A percentile compares a stretch with the other conserved stretches of the same genome.
Conservation (phyloP, 164 flowering plant species). For the Vitis amurensis region DNA sequence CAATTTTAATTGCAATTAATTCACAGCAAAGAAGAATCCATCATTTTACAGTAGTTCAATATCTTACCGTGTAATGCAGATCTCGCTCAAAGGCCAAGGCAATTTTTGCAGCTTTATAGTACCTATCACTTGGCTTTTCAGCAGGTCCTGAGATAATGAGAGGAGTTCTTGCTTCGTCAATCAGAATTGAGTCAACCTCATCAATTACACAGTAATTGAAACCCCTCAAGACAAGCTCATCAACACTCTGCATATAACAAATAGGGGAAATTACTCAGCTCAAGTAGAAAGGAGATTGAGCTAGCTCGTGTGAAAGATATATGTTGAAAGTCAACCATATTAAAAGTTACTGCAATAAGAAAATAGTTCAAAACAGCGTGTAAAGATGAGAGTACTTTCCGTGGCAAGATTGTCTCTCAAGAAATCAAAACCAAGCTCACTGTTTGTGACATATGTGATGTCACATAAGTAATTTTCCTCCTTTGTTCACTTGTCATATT, state of each 20-base stretch:
- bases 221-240: conserved; percentile 87
- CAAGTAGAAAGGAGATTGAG: not conserved
- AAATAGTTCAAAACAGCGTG: not conserved
- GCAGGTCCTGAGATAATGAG: conserved; percentile 98
- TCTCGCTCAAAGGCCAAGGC: conserved; percentile 92
- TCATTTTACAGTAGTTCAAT: conserved; percentile 3
- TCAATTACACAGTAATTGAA: conserved; percentile 93
- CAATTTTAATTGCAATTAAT: not conserved
- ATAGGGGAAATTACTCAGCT: conserved; percentile 16
- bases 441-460: conserved; percentile 96
- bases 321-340: not conserved
- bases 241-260: conserved; percentile 72
- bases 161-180: conserved; percentile 99
- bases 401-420: conserved; percentile 99
- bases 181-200: conserved; percentile 99
- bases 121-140: conserved; percentile 92
- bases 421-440: conserved; percentile 98
- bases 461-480: conserved; percentile 91
- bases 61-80: conserved; percentile 89
- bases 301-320: not conserved
- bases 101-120: conserved; percentile 94
- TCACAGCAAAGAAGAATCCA: not conserved
- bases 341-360: not conserved
- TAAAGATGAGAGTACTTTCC: conserved; percentile 71
- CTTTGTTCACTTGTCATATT: conserved; percentile 95